phyloP scores from a whole-genome alignment of 345 rosid species.

The Citrus inodora region DNA sequence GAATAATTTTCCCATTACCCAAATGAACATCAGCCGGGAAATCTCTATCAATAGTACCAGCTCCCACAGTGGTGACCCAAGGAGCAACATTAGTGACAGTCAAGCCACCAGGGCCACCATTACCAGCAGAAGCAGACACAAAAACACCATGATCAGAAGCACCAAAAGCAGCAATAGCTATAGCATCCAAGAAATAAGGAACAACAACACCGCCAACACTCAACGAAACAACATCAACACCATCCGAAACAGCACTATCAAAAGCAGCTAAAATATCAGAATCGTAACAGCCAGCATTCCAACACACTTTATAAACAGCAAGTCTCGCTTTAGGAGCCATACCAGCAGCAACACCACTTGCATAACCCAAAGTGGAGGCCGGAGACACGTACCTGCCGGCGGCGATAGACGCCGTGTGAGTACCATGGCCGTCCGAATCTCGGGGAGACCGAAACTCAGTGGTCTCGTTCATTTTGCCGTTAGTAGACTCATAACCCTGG shows the following conservation, averaged over 20 bases:
- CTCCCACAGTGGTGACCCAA: constrained; percentile 85
- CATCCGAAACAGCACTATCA: constrained; percentile 74
- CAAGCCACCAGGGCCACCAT: constrained; percentile 85
- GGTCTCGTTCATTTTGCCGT: constrained; percentile 65
- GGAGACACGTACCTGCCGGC: constrained; percentile 77
- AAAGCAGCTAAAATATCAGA: constrained; percentile 90
- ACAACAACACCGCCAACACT: constrained; percentile 91
- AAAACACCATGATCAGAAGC: constrained; percentile 69
- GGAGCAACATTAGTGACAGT: constrained; percentile 84
- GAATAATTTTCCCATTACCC: constrained; percentile 56
- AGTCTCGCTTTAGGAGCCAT: constrained; percentile 93
- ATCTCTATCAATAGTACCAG: constrained; percentile 78
- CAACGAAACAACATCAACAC: constrained; percentile 83
- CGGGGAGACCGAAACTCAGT: constrained; percentile 73
- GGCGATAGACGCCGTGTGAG: constrained; percentile 83
- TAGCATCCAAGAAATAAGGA: constrained; percentile 88
- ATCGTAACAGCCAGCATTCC: constrained; percentile 92
- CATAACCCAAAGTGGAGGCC: constrained; percentile 80
- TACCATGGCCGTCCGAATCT: constrained; percentile 92
- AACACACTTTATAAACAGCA: constrained; percentile 88
- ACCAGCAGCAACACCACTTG: constrained; percentile 82
- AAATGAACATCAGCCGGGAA: constrained; percentile 80
- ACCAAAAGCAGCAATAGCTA: constrained; percentile 82
- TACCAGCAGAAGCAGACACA: constrained; percentile 91
- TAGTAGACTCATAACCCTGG: constrained; percentile 78